A percentile compares a stretch with the other conserved stretches of the same genome.
Conservation (phyloP, 2,329 filamentous ascomycete genomes). For the Aquanectria penicillioides region DNA sequence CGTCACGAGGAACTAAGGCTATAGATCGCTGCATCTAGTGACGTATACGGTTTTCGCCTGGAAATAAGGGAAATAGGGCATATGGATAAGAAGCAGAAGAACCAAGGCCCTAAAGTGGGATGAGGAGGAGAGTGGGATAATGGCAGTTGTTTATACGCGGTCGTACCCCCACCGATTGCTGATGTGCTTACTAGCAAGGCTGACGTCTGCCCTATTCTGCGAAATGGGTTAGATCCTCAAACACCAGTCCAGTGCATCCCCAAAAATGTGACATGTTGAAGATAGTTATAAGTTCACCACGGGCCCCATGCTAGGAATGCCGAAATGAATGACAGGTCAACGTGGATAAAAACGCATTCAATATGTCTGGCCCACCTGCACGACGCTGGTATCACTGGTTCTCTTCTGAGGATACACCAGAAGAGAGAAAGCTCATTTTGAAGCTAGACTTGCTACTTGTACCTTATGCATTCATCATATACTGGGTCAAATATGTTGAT, state of each 20-base stretch:
- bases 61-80: too few relatives aligned
- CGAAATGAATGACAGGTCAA: background rate
- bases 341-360: background rate
- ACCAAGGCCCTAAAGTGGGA: too few relatives aligned
- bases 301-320: background rate
- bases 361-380: conserved; percentile 17
- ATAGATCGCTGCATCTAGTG: background rate
- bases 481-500: conserved; percentile 35
- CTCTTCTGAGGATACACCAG: conserved; percentile 55
- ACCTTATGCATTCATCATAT: conserved; percentile 51
- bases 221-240: background rate
- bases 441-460: conserved; percentile 67
- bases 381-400: conserved; percentile 54
- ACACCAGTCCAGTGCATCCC: background rate
- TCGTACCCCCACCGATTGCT: background rate
- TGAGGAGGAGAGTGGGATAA: background rate
- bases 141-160: background rate
- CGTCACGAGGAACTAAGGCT: background rate
- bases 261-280: too few relatives aligned
- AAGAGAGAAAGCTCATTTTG: conserved; percentile 54
- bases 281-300: conserved; percentile 3
- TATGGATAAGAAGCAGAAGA: too few relatives aligned
- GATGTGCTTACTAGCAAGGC: conserved; percentile 16
- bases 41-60: background rate
- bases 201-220: conserved; percentile 9